Percentiles rank a stretch among this genome's conserved stretches.
These are phyloP conservation scores for Candolleomyces efflorescens DNA, from an alignment of 768 basidiomycete species.

Conservation along the genomic window DNA sequence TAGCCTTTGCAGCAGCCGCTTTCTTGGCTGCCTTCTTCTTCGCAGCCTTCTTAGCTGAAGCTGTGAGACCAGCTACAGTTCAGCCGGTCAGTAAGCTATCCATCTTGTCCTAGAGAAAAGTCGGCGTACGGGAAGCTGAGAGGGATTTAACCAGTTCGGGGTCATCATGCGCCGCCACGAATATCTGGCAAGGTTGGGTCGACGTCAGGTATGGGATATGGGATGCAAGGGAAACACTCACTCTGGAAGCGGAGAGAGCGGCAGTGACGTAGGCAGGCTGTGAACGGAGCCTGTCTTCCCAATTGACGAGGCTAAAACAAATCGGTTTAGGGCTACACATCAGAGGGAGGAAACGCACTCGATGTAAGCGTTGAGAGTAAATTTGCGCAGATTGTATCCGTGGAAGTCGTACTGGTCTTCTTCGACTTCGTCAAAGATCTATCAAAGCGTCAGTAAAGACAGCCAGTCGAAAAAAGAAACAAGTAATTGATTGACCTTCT, in stretches of 20 bases:
- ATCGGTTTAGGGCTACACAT: slow-evolving; percentile 1
- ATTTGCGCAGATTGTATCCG: slow-evolving; percentile 86
- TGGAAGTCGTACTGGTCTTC: slow-evolving; percentile 99
- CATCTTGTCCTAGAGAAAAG: no score
- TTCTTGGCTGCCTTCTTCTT: slow-evolving; percentile 81
- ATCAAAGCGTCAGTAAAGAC: background rate
- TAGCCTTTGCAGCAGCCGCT: slow-evolving; percentile 48
- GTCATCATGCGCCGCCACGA: slow-evolving; percentile 65
- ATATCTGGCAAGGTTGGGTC: slow-evolving; percentile 49
- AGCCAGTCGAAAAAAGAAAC: background rate
- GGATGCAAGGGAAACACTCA: slow-evolving; percentile 27
- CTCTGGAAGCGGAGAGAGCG: slow-evolving; percentile 66
- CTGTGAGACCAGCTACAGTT: slow-evolving; percentile 48
- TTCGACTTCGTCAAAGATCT: slow-evolving; percentile 84
- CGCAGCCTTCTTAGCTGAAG: slow-evolving; percentile 67
- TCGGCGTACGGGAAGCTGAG: slow-evolving; percentile 32
- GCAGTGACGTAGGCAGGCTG: slow-evolving; percentile 75
- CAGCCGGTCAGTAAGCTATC: no score
- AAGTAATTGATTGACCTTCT: slow-evolving; percentile 50
- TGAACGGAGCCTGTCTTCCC: slow-evolving; percentile 77
- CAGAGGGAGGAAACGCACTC: slow-evolving; percentile 49
- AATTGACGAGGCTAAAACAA: slow-evolving; percentile 59
- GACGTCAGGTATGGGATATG: background rate
- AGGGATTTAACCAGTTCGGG: slow-evolving; percentile 51
- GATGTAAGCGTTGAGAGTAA: slow-evolving; percentile 80